phyloP scores from a whole-genome alignment of 257 asterid genomes.

The Osmanthus fragrans region DNA sequence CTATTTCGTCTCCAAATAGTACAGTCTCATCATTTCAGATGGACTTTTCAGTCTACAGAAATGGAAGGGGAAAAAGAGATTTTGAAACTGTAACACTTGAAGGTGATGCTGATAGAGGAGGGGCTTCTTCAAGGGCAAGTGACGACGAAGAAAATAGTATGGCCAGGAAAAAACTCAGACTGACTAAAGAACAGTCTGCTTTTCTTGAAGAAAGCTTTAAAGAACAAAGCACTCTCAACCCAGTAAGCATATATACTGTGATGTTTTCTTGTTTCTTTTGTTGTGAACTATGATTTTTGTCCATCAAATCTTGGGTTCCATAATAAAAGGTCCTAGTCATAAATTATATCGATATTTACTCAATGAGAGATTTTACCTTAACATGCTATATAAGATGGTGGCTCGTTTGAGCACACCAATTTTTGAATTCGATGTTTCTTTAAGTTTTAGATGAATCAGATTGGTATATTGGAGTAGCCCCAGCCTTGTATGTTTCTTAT shows the following conservation, averaged over 20 bases:
- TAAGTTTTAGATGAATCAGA: too few relatives aligned
- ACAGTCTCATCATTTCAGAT: slow-evolving; percentile 56
- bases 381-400: too few relatives aligned
- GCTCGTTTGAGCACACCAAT: too few relatives aligned
- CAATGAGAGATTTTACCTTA: too few relatives aligned
- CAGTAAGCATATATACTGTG: slow-evolving; percentile 44
- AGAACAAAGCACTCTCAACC: slow-evolving; percentile 88
- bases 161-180: slow-evolving; percentile 75
- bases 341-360: too few relatives aligned
- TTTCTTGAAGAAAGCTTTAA: slow-evolving; percentile 93
- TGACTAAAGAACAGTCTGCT: slow-evolving; percentile 75
- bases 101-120: slow-evolving; percentile 18
- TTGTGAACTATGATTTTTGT: too few relatives aligned
- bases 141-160: slow-evolving; percentile 52
- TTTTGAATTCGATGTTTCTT: too few relatives aligned
- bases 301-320: too few relatives aligned
- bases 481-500: too few relatives aligned
- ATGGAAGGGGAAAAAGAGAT: slow-evolving; percentile 35
- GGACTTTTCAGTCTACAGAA: slow-evolving; percentile 43
- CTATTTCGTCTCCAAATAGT: slow-evolving; percentile 48
- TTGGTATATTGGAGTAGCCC: too few relatives aligned
- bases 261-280: too few relatives aligned
- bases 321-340: too few relatives aligned
- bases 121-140: slow-evolving; percentile 59
- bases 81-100: slow-evolving; percentile 7